phyloP scores from a whole-genome alignment of 768 basidiomycete species.

The Hebeloma cylindrosporum region DNA sequence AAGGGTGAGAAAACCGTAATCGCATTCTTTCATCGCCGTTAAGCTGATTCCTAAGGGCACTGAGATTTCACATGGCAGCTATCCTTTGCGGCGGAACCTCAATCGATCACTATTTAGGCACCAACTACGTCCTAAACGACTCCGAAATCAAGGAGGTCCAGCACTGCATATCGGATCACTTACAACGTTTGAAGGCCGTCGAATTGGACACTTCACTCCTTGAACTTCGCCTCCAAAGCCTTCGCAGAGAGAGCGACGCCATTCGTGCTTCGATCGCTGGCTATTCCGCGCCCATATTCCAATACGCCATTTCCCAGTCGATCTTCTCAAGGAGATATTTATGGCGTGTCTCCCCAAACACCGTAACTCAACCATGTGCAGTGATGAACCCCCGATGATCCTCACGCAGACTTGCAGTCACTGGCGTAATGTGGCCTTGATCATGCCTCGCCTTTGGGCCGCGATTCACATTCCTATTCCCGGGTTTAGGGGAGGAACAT shows the following conservation, averaged over 20 bases:
- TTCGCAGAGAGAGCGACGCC: background rate
- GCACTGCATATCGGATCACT: too few species aligned
- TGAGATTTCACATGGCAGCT: too few species aligned
- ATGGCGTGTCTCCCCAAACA: background rate
- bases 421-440: background rate
- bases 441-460: background rate
- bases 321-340: slow-evolving; percentile 4
- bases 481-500: background rate
- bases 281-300: background rate
- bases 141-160: too few species aligned
- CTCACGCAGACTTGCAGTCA: background rate
- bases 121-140: too few species aligned
- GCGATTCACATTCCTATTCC: slow-evolving; percentile 2
- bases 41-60: too few species aligned
- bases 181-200: background rate
- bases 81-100: too few species aligned
- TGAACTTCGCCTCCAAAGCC: background rate
- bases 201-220: background rate
- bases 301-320: background rate
- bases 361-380: background rate
- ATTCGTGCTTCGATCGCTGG: background rate
- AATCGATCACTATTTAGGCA: too few species aligned
- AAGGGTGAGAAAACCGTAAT: too few species aligned
- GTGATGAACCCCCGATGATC: background rate
- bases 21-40: too few species aligned